phyloP scores from a whole-genome alignment of 2,329 filamentous ascomycete species.

The Aspergillus terreus region DNA sequence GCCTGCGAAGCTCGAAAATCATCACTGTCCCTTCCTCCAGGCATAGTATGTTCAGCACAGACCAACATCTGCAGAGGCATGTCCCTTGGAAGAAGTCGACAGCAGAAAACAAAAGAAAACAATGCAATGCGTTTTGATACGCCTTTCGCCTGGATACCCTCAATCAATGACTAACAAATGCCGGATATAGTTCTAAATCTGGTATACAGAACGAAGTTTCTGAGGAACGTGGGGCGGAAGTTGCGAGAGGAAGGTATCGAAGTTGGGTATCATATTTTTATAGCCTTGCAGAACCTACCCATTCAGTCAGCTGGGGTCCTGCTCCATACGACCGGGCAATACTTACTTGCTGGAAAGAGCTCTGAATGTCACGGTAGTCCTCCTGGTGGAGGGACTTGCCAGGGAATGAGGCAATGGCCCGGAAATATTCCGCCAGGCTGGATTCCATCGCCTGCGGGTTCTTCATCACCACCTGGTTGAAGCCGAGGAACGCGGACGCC shows the following conservation, averaged over 20 bases:
- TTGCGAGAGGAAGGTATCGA: conserved; percentile 43
- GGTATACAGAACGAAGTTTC: conserved; percentile 41
- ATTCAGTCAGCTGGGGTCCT: not conserved
- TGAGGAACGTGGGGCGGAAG: conserved; percentile 37
- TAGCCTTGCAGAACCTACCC: conserved; percentile 44
- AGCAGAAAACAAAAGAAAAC: conserved; percentile 4
- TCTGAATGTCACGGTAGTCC: conserved; percentile 57
- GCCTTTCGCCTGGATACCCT: conserved; percentile 19
- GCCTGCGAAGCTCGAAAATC: not conserved
- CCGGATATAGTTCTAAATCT: conserved; percentile 30
- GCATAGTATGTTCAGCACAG: too few relatives aligned
- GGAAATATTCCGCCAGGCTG: conserved; percentile 76
- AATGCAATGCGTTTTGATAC: conserved; percentile 18
- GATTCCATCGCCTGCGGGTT: conserved; percentile 93
- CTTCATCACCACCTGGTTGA: conserved; percentile 75
- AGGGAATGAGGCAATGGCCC: conserved; percentile 70
- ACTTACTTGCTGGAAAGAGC: conserved; percentile 72
- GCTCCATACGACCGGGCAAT: not conserved
- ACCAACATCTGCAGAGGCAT: not conserved
- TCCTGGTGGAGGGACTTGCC: conserved; percentile 61
- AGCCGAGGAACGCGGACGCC: conserved; percentile 86
- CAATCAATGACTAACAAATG: conserved; percentile 16
- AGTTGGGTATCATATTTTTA: conserved; percentile 46
- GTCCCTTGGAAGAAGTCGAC: not conserved
- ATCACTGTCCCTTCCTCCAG: not conserved